phyloP scores from a whole-genome alignment of 345 rosid genomes.

The Euphorbia peplus region DNA sequence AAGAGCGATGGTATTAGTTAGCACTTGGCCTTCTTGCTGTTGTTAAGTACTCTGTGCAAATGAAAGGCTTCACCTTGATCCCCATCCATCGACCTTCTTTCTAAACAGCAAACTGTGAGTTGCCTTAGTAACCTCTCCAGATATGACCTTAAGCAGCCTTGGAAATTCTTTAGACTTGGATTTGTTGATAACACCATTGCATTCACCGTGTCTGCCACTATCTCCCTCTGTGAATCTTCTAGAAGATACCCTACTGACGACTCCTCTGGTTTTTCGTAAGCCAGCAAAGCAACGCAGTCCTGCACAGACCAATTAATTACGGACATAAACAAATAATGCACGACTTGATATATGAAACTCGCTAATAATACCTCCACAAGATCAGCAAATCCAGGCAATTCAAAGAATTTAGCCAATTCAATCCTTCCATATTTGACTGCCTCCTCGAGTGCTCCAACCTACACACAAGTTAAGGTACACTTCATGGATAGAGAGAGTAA shows the following conservation, averaged over 20 bases:
- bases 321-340: neutral
- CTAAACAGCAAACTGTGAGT: constrained; percentile 71
- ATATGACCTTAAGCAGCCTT: constrained; percentile 51
- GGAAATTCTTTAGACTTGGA: constrained; percentile 52
- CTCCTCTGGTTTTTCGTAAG: constrained; percentile 61
- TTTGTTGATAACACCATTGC: constrained; percentile 70
- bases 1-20: constrained; percentile 8
- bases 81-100: constrained; percentile 65
- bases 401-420: constrained; percentile 67
- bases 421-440: constrained; percentile 76
- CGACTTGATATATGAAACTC: neutral
- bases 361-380: constrained; percentile 58
- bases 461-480: neutral
- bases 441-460: constrained; percentile 79
- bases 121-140: constrained; percentile 83
- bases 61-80: constrained; percentile 81
- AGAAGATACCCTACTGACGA: constrained; percentile 73
- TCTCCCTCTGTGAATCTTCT: constrained; percentile 70
- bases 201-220: constrained; percentile 85
- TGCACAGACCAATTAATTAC: constrained; percentile 22
- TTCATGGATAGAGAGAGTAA: neutral
- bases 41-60: constrained; percentile 52
- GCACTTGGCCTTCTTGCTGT: constrained; percentile 33
- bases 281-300: constrained; percentile 88
- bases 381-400: constrained; percentile 45